Percentiles rank a stretch among this genome's conserved stretches.
These are phyloP conservation scores for Posidonia oceanica DNA, from an alignment of 116 monocot genomes.

Conservation along the genomic window DNA sequence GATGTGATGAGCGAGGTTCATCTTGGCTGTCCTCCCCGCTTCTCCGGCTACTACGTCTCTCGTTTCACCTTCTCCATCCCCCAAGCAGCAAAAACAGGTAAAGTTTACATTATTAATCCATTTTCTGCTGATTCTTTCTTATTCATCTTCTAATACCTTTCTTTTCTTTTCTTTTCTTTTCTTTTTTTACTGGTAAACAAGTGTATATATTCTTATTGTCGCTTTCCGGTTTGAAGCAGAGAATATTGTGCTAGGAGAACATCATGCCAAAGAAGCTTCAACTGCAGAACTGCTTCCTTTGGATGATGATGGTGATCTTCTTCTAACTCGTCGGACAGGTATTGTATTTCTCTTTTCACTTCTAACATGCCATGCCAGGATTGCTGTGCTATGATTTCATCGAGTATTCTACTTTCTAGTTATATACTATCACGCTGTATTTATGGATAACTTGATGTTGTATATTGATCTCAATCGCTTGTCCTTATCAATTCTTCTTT, in stretches of 20 bases:
- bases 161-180: not conserved
- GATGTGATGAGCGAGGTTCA: conserved; percentile 88
- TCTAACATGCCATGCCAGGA: too few relatives aligned
- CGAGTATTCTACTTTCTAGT: too few relatives aligned
- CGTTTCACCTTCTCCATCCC: conserved; percentile 69
- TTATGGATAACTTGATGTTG: too few relatives aligned
- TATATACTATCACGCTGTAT: too few relatives aligned
- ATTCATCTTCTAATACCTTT: not conserved
- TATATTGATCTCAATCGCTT: too few relatives aligned
- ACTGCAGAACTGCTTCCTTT: conserved; percentile 1
- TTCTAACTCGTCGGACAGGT: conserved; percentile 40
- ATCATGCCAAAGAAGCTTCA: not conserved
- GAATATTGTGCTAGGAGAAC: too few relatives aligned
- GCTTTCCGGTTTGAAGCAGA: too few relatives aligned
- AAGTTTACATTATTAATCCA: not conserved
- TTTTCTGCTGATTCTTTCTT: not conserved
- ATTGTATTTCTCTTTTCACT: not conserved
- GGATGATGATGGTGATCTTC: conserved; percentile 83
- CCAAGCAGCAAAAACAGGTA: not conserved
- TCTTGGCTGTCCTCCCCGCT: conserved; percentile 62
- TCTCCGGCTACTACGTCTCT: conserved; percentile 43
- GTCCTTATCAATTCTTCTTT: too few relatives aligned
- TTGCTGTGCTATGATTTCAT: not conserved
- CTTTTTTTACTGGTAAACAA: not conserved
- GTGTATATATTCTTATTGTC: not conserved